Evolutionary conservation across 768 basidiomycete species (phyloP), one percentile per base, ranked within the genome.

Genomic region (Lactifluus subvellereus): DNA sequence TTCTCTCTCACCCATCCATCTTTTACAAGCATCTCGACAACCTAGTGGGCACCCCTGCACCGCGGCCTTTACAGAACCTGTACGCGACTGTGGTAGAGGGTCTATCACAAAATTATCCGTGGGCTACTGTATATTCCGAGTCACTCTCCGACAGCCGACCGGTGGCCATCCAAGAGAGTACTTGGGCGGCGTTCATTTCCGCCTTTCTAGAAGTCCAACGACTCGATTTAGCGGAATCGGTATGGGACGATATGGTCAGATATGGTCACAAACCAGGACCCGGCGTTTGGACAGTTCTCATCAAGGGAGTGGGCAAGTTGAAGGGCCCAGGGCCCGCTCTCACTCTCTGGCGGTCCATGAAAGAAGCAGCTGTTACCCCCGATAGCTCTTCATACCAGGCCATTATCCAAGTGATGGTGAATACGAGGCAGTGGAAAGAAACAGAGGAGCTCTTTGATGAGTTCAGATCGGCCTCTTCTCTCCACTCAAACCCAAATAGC

Each of bases 161-260:
- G 7, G 74, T 87, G 8, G 72, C 79, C 9, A 74, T 93, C 69
- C 79, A 82, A 2, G 82, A 84, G 63, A 72, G 78, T 9, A 74
- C 77, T 33, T 91, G 89, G 88, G 78, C 80, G 0, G 77, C 82
- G 2, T 86, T 93, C 68, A 72, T 94, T 56, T 77, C 79, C 1
- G 84, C 80, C 14, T 90, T 91, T 66, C 73, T 91, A 47, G 79
- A 77, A 59, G 78, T 79, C 64, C 77, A 80, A 42, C 75, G 80
- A 35, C 75, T 76, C 48, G 84, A 87, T 56, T 72, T 86, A 22
- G 89, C 85, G 3, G 80, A 79, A 49, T 74, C 75, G 27, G 70
- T 91, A 6, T 92, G 91, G 91, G 77, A 81, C 40, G 89, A 91
- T 70, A 81, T 90, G 75, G 57, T 75, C 18, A 67, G 72, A 42